Evolutionary conservation across 1,284 basidiomycete genomes (phyloP), one percentile per base, ranked within the genome.

Genomic region (Boletellus deceptivus): DNA sequence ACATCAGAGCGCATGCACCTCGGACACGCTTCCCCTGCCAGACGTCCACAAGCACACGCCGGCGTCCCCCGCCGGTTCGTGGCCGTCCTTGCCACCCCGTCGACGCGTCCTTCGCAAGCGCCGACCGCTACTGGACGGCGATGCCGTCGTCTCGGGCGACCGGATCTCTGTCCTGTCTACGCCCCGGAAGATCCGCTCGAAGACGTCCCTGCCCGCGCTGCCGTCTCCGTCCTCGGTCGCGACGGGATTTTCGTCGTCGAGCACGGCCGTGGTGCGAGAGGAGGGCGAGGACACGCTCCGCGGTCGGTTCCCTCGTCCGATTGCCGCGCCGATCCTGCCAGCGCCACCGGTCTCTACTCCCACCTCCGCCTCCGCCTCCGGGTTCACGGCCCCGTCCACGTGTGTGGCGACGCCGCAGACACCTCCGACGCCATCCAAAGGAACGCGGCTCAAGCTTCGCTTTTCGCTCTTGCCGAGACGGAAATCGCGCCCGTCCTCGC

Each of bases 81-180:
- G 59, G 54, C 62, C 67, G 52, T 63, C 56, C 52, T 48, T 49
- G 39, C 66, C 52, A 7, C 63, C 20, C 4, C 59, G 49, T 24
- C 59, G 57, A 20, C 53, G 57, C 18, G 24, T 62, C 24, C 60
- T 66, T 36, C 58, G 54, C 18, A 67, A 70, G 62, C 64, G 56
- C 18, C 64, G 67, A 24, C 65, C 61, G 3, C 44, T n/a, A n/a
- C n/a, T 39, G 25, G 55, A 55, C 24, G 17, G 49, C 27, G 17
- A 47, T 25, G 49, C 43, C 33, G 6, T 40, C 37, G 42, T 44
- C 27, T 35, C 49, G 1, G 40, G 39, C 4, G 16, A 22, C 17
- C 35, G 49, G 22, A 43, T 13, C 7, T 51, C 63, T 10, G n/a
- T 29, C 4, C 49, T 59, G 3, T 41, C 43, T 8, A 64, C 60